These are phyloP conservation scores for Paraphoma sp. DNA, from an alignment of 2,329 filamentous ascomycete genomes.

Conservation along the genomic window DNA sequence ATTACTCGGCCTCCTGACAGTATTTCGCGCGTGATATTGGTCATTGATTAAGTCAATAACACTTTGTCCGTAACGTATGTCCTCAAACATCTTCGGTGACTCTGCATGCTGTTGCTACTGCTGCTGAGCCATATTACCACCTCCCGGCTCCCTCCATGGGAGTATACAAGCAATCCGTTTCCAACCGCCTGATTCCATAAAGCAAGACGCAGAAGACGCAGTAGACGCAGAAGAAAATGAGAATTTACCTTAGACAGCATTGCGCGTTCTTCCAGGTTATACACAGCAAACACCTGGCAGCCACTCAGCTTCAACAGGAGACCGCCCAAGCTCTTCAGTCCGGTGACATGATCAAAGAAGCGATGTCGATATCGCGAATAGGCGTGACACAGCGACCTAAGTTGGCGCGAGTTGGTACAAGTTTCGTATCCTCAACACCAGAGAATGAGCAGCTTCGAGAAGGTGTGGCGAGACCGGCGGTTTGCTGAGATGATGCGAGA, in stretches of 20 bases:
- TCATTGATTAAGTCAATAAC: no score
- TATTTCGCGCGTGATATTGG: no score
- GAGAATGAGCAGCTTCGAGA: not conserved
- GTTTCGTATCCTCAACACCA: not conserved
- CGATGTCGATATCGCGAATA: not conserved
- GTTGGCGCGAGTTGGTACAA: not conserved
- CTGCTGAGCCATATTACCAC: no score
- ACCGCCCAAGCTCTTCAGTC: not conserved
- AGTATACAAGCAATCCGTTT: no score
- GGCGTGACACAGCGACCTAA: not conserved
- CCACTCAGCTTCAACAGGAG: not conserved
- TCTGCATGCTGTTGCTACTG: no score
- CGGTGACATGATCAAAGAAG: constrained; percentile 2
- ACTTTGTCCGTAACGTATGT: no score
- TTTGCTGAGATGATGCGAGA: not conserved
- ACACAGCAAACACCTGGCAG: not conserved
- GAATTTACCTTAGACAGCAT: not conserved
- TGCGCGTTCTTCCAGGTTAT: not conserved
- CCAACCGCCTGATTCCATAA: no score
- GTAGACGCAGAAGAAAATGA: no score
- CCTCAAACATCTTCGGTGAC: no score
- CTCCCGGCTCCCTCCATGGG: no score
- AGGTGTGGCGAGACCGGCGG: not conserved
- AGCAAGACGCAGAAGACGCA: no score
- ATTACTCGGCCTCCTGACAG: no score